phyloP scores from a whole-genome alignment of 2,329 filamentous ascomycete genomes.

The Fusarium nematophilum region DNA sequence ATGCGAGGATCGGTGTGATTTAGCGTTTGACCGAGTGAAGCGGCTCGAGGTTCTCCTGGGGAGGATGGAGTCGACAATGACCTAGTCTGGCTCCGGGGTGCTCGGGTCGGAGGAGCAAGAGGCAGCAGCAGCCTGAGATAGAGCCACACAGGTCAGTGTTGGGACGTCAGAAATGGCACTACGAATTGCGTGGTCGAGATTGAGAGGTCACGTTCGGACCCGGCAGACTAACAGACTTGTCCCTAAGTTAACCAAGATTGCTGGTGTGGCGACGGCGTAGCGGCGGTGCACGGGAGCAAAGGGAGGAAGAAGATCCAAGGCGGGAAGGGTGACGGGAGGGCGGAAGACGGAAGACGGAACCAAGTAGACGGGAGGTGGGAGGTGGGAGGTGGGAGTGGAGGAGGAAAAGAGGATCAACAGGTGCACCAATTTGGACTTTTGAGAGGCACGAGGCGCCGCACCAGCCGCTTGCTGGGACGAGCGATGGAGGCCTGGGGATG shows the following conservation, averaged over 20 bases:
- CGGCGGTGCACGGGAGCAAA: conserved; percentile 42
- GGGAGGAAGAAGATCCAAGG: conserved; percentile 37
- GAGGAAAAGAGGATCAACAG: conserved; percentile 38
- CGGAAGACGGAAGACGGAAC: conserved; percentile 38
- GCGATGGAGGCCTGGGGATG: conserved; percentile 21
- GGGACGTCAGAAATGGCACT: conserved; percentile 18
- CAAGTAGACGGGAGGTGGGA: conserved; percentile 29
- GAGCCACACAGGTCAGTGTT: conserved; percentile 34
- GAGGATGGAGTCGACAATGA: conserved; percentile 28
- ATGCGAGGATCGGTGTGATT: conserved; percentile 36
- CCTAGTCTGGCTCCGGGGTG: conserved; percentile 22
- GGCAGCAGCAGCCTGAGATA: conserved; percentile 31
- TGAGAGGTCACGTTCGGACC: neutral
- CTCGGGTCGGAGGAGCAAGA: conserved; percentile 2
- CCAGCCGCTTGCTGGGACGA: conserved; percentile 34
- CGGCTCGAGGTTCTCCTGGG: conserved; percentile 28
- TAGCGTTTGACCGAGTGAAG: conserved; percentile 36
- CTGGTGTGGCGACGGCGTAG: conserved; percentile 40
- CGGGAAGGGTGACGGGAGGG: conserved; percentile 39
- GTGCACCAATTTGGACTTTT: conserved; percentile 35
- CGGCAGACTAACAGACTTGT: conserved; percentile 13
- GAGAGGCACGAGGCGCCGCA: conserved; percentile 37
- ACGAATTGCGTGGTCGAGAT: no score
- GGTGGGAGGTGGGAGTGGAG: conserved; percentile 34
- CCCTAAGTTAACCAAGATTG: conserved; percentile 21